These are phyloP conservation scores for Mytilinidion resinicola DNA, from an alignment of 495 filamentous ascomycete genomes.

Conservation along the genomic window DNA sequence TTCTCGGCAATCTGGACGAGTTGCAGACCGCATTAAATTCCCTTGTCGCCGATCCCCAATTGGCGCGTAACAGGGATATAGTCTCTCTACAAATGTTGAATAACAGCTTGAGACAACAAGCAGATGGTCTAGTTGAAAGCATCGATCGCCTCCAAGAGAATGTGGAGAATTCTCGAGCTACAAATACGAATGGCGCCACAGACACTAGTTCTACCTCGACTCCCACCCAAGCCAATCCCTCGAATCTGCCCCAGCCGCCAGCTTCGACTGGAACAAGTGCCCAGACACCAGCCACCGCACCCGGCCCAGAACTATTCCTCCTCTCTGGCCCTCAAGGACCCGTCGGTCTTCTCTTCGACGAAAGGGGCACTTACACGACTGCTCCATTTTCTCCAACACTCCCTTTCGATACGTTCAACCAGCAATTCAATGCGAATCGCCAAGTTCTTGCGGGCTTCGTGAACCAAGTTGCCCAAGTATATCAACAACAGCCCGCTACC, in stretches of 20 bases:
- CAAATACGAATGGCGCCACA: neutral
- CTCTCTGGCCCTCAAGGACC: conserved; percentile 25
- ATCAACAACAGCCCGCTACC: conserved; percentile 6
- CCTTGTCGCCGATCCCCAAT: conserved; percentile 11
- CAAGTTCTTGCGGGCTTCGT: conserved; percentile 17
- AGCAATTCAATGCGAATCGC: conserved; percentile 22
- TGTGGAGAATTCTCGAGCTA: neutral
- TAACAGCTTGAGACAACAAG: conserved; percentile 7
- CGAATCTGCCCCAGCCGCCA: neutral
- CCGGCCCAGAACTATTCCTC: conserved; percentile 20
- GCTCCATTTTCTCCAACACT: conserved; percentile 17
- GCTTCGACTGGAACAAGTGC: neutral
- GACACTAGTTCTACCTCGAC: neutral
- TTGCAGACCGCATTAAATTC: conserved; percentile 15
- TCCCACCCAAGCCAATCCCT: neutral
- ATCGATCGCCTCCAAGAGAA: conserved; percentile 5
- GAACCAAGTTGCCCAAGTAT: conserved; percentile 17
- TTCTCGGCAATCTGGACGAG: conserved; percentile 9
- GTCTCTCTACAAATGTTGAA: conserved; percentile 11
- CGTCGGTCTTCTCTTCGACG: conserved; percentile 24
- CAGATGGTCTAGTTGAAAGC: conserved; percentile 5
- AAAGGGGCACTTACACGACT: conserved; percentile 23
- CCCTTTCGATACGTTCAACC: conserved; percentile 20
- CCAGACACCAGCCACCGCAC: neutral
- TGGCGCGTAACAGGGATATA: conserved; percentile 16